These are phyloP conservation scores for Saturnispora saitoi DNA, from an alignment of 805 yeast genomes.

Conservation along the genomic window DNA sequence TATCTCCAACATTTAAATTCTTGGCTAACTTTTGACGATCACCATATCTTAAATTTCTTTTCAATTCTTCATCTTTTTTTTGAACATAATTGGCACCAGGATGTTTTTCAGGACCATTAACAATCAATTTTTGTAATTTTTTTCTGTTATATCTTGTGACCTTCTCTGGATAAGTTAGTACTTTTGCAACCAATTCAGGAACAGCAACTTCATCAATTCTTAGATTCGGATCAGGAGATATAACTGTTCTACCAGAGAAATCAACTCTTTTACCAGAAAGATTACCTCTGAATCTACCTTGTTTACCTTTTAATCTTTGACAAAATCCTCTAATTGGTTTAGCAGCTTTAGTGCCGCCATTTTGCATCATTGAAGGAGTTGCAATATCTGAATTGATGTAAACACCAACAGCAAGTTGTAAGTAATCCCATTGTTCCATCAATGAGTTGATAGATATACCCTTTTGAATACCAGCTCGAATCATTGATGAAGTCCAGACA, in stretches of 20 bases:
- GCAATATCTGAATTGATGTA: constrained; percentile 95
- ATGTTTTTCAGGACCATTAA: constrained; percentile 79
- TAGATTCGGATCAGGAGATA: constrained; percentile 96
- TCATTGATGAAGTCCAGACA: constrained; percentile 92
- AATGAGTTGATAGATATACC: constrained; percentile 88
- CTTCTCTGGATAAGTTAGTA: constrained; percentile 90
- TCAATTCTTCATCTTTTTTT: constrained; percentile 75
- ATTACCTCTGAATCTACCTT: constrained; percentile 98
- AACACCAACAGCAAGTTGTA: constrained; percentile 93
- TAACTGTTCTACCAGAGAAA: constrained; percentile 95
- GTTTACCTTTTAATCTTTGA: constrained; percentile 95
- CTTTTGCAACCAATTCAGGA: constrained; percentile 93
- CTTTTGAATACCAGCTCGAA: constrained; percentile 88
- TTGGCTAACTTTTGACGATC: constrained; percentile 72
- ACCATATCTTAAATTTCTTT: constrained; percentile 85
- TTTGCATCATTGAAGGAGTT: constrained; percentile 66
- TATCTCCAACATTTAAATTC: constrained; percentile 74
- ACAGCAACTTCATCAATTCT: constrained; percentile 96
- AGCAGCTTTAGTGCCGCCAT: constrained; percentile 43
- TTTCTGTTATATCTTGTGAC: constrained; percentile 81
- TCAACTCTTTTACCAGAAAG: constrained; percentile 98
- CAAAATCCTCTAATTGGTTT: constrained; percentile 92
- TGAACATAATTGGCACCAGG: constrained; percentile 95
- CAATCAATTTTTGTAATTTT: constrained; percentile 63
- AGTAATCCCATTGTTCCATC: constrained; percentile 98